Percentiles rank a stretch among this genome's conserved stretches.
These are phyloP conservation scores for Knoxia roxburghii DNA, from an alignment of 257 asterid genomes.

Conservation along the genomic window DNA sequence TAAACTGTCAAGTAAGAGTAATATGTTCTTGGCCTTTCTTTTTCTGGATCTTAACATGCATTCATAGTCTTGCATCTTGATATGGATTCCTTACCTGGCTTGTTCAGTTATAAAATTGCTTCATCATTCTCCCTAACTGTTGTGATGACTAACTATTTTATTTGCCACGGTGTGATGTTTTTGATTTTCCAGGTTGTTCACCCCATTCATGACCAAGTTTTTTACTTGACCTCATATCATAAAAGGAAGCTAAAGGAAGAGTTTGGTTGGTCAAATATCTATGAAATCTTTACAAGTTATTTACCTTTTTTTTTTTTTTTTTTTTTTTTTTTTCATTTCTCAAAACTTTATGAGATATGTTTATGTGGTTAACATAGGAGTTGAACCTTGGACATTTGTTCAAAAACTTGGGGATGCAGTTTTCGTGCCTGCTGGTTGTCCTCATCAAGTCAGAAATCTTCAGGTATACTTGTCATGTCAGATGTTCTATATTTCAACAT, in stretches of 20 bases:
- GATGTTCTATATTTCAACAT: constrained; percentile 1
- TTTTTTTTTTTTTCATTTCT: neutral
- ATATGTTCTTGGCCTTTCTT: neutral
- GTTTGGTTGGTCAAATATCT: constrained; percentile 36
- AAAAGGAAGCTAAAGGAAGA: constrained; percentile 56
- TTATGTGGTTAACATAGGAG: constrained; percentile 33
- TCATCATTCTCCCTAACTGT: neutral
- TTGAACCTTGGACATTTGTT: constrained; percentile 88
- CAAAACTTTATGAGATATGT: neutral
- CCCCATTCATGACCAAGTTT: constrained; percentile 79
- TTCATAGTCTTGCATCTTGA: neutral
- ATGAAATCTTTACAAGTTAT: neutral
- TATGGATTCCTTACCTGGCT: neutral
- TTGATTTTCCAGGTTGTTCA: constrained; percentile 46
- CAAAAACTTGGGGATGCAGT: constrained; percentile 89
- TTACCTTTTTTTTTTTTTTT: neutral
- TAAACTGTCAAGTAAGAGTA: too few relatives aligned
- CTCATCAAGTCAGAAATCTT: constrained; percentile 83
- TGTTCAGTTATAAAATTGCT: neutral
- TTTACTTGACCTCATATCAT: constrained; percentile 48
- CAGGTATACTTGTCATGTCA: constrained; percentile 33
- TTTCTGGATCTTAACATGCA: neutral
- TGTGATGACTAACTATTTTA: neutral
- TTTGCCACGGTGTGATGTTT: neutral
- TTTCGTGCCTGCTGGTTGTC: constrained; percentile 86